Base-by-base conservation (phyloP, 208 protist genomes). In the Acanthamoeba sp. region DNA sequence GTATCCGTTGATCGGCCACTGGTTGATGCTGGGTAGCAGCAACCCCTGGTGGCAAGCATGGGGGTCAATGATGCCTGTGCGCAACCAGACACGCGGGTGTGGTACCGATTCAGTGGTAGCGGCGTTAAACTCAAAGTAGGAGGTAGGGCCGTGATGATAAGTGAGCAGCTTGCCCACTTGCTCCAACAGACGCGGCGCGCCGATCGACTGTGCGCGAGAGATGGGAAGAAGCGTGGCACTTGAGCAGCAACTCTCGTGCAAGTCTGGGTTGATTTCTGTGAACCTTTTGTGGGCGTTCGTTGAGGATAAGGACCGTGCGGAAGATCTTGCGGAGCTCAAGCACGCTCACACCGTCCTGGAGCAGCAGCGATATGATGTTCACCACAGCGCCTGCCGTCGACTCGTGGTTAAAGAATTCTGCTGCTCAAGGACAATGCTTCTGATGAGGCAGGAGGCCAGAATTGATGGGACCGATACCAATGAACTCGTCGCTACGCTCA, bases 51-150 rank as follows among this genome's bases (percentile, higher is more conserved):
- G 24, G 22, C 1, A 62, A n/a, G 55, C n/a, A n/a, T n/a, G n/a
- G n/a, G n/a, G n/a, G n/a, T n/a, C n/a, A n/a, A n/a, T n/a, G n/a
- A n/a, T n/a, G n/a, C n/a, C n/a, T n/a, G n/a, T n/a, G n/a, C n/a
- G n/a, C 4, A 29, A 80, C 71, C 24, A 7, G 14, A 7, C 27
- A 34, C 29, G 62, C 24, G 0, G 24, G n/a, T 24, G 16, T 24
- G 55, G 36, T 48, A 91, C 48, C 50, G 57, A 91, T n/a, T 91
- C 57, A 73, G 36, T 32, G 59, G 84, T 52, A 40, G 85, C 32
- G 57, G 85, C 85, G 42, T 91, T 91, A 34, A 91, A 91, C 38
- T 91, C 85, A n/a, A 91, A 91, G 62, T 42, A 91, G 4, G 85
- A 4, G 0, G 52, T 91, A 0, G 85, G 85, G 10, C 85, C 85